Conservation (phyloP, 257 asterid species). For the Plantago ovata region DNA sequence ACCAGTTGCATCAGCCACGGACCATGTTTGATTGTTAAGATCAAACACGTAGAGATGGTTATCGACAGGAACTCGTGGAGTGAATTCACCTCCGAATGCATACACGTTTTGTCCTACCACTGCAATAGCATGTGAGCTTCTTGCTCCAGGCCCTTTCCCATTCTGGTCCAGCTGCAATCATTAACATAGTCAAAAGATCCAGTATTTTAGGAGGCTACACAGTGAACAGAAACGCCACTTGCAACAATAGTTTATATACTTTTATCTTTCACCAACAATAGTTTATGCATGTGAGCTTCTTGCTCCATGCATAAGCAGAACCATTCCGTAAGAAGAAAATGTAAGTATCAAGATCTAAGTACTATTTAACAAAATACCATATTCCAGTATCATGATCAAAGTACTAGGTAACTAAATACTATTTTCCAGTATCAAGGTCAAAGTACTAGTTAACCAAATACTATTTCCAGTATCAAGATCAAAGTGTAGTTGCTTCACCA, state of each 20-base stretch:
- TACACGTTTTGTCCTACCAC: constrained; percentile 68
- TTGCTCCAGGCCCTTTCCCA: constrained; percentile 80
- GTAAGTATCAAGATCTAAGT: background rate
- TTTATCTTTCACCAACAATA: background rate
- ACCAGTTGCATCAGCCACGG: constrained; percentile 51
- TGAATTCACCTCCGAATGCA: constrained; percentile 83
- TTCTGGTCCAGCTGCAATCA: constrained; percentile 67
- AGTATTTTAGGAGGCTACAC: background rate
- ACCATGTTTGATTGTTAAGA: constrained; percentile 61
- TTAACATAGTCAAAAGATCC: background rate
- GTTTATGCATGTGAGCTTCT: too few species aligned
- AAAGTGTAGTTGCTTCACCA: too few species aligned
- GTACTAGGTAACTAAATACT: too few species aligned
- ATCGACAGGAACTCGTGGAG: constrained; percentile 82
- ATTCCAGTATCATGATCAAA: too few species aligned
- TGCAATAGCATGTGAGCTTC: constrained; percentile 89
- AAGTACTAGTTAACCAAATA: too few species aligned
- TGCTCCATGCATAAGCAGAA: background rate
- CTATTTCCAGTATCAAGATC: too few species aligned
- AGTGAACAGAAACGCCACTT: background rate
- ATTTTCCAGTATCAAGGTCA: too few species aligned
- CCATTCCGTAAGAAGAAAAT: background rate
- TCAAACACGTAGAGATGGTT: constrained; percentile 62
- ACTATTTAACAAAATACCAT: too few species aligned
- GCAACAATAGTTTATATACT: background rate